These are phyloP conservation scores for Xanthoconium stramineum DNA, from an alignment of 768 basidiomycete genomes.

Conservation along the genomic window DNA sequence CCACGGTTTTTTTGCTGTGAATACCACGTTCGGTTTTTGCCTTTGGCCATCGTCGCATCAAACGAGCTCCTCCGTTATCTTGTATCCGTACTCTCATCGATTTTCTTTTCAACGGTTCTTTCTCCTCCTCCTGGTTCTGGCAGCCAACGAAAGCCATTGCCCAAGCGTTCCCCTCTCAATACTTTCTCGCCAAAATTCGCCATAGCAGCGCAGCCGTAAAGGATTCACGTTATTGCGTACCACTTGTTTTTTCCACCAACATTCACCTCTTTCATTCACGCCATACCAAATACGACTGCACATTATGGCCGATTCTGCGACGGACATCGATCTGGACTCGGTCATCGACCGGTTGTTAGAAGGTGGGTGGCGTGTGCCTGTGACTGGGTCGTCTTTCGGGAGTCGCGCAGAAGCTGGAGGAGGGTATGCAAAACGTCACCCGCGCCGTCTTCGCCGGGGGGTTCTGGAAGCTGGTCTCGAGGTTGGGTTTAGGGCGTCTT, in stretches of 20 bases:
- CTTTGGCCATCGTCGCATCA: conserved; percentile 29
- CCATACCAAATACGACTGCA: conserved; percentile 14
- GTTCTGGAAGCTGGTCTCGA: neutral
- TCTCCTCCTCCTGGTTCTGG: conserved; percentile 21
- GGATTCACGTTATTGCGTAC: conserved; percentile 18
- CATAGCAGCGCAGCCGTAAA: conserved; percentile 19
- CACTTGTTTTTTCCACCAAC: conserved; percentile 27
- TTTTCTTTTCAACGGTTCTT: conserved; percentile 19
- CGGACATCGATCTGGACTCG: conserved; percentile 98
- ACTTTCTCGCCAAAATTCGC: conserved; percentile 20
- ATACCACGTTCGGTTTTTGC: conserved; percentile 32
- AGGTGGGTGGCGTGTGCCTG: conserved; percentile 60
- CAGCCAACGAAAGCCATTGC: conserved; percentile 19
- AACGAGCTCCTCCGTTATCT: conserved; percentile 33
- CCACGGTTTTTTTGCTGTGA: conserved; percentile 28
- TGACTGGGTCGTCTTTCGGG: conserved; percentile 22
- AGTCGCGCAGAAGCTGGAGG: neutral
- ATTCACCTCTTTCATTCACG: conserved; percentile 14
- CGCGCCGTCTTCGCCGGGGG: conserved; percentile 1
- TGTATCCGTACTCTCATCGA: conserved; percentile 33
- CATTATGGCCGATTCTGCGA: conserved; percentile 72
- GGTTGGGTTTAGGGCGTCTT: conserved; percentile 11
- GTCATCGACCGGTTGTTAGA: conserved; percentile 98
- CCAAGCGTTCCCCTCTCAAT: neutral
- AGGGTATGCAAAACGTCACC: neutral